phyloP scores from a whole-genome alignment of 805 yeast species.

The Kodamaea laetipori region DNA sequence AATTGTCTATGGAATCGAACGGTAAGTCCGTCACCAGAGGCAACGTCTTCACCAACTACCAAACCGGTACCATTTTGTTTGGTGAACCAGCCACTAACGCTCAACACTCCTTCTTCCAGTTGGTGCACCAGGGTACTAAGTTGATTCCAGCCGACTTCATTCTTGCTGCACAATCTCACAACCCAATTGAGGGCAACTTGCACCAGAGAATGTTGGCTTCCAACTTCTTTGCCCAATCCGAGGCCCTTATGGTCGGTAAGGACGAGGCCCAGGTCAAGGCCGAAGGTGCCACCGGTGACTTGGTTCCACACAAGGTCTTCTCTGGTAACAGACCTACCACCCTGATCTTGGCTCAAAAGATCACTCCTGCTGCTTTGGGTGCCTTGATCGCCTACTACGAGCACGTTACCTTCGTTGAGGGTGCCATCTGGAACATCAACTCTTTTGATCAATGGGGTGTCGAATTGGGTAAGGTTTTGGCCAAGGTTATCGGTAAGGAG shows the following conservation, averaged over 20 bases:
- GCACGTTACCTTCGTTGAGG: slow-evolving; percentile 95
- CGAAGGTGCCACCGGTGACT: slow-evolving; percentile 84
- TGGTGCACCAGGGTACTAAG: slow-evolving; percentile 98
- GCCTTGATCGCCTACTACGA: slow-evolving; percentile 97
- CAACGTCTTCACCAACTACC: slow-evolving; percentile 86
- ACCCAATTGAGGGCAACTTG: slow-evolving; percentile 90
- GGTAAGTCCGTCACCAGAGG: slow-evolving; percentile 97
- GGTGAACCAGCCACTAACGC: slow-evolving; percentile 99
- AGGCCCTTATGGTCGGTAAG: slow-evolving; percentile 97
- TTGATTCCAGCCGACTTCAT: slow-evolving; percentile 96
- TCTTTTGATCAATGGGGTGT: slow-evolving; percentile 99
- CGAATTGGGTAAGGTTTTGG: slow-evolving; percentile 96
- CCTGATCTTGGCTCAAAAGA: slow-evolving; percentile 90
- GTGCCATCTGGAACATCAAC: slow-evolving; percentile 99
- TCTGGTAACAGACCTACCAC: slow-evolving; percentile 99
- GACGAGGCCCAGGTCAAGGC: slow-evolving; percentile 76
- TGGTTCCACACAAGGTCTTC: slow-evolving; percentile 94
- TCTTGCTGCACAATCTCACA: slow-evolving; percentile 95
- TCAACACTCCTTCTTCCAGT: slow-evolving; percentile 99
- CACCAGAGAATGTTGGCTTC: slow-evolving; percentile 99
- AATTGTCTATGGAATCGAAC: slow-evolving; percentile 97
- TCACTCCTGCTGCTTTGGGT: slow-evolving; percentile 96
- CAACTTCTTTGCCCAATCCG: slow-evolving; percentile 97
- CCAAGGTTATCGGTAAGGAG: slow-evolving; percentile 92
- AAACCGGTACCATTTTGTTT: slow-evolving; percentile 92